phyloP scores from a whole-genome alignment of 2,329 filamentous ascomycete species.

The Trichoderma harzianum region DNA sequence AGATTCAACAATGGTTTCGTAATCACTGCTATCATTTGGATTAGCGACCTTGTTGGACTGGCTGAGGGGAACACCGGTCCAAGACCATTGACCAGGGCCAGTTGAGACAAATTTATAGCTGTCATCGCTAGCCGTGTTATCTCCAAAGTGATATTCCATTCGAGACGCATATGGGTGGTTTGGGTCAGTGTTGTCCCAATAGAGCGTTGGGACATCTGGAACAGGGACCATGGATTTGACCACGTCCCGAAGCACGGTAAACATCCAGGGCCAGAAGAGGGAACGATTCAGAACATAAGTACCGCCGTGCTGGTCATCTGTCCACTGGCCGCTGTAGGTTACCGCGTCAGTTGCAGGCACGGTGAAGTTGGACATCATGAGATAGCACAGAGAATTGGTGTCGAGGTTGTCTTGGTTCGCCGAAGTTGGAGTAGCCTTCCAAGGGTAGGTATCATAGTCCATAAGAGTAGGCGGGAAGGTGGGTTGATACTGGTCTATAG shows the following conservation, averaged over 20 bases:
- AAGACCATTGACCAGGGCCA: neutral
- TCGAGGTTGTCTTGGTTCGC: neutral
- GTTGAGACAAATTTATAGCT: neutral
- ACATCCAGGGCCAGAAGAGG: neutral
- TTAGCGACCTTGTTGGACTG: neutral
- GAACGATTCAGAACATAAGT: neutral
- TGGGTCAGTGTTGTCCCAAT: neutral
- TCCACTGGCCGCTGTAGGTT: neutral
- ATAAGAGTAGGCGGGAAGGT: neutral
- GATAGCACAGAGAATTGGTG: neutral
- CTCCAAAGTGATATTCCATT: neutral
- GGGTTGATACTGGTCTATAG: neutral
- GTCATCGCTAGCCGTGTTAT: neutral
- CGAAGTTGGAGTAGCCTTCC: neutral
- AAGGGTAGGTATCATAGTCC: neutral
- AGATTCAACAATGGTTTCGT: neutral
- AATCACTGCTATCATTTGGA: neutral
- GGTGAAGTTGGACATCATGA: neutral
- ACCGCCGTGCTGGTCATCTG: neutral
- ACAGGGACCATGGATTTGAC: neutral
- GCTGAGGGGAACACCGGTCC: neutral
- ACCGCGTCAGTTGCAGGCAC: neutral
- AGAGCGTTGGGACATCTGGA: neutral
- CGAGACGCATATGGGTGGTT: neutral
- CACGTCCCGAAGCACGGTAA: neutral